phyloP scores from a whole-genome alignment of 1,284 basidiomycete genomes.

The Ceratobasidium sp. region DNA sequence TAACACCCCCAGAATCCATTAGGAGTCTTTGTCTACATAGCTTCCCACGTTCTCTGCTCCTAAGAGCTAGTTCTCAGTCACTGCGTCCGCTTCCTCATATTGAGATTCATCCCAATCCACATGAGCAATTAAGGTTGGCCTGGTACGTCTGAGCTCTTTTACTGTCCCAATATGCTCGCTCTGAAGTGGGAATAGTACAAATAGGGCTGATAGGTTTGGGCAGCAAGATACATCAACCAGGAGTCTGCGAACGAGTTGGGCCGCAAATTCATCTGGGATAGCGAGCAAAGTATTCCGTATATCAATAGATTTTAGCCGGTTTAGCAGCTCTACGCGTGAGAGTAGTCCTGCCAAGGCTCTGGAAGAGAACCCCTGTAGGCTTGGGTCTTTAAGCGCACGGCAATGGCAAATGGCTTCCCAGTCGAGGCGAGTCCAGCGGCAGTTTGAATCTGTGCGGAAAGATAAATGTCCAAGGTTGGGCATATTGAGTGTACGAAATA shows the following conservation, averaged over 20 bases:
- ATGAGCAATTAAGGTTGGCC: neutral
- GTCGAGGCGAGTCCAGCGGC: neutral
- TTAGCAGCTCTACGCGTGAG: neutral
- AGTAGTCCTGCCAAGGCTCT: neutral
- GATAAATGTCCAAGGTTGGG: neutral
- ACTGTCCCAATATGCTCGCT: neutral
- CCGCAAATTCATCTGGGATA: neutral
- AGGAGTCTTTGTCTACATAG: neutral
- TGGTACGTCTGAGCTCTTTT: neutral
- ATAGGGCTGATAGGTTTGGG: neutral
- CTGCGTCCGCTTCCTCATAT: neutral
- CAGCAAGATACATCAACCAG: neutral
- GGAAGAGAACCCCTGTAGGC: neutral
- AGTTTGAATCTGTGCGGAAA: neutral
- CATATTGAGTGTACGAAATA: neutral
- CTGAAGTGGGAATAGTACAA: neutral
- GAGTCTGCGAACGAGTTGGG: neutral
- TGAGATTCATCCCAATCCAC: neutral
- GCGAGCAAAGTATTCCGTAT: neutral
- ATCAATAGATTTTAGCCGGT: neutral
- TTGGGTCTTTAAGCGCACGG: neutral
- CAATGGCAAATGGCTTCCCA: slow-evolving; percentile 4
- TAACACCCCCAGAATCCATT: neutral
- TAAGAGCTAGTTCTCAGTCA: neutral
- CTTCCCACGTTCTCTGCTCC: neutral